phyloP scores from a whole-genome alignment of 306 rosid species.

The Hylodesmum podocarpum region DNA sequence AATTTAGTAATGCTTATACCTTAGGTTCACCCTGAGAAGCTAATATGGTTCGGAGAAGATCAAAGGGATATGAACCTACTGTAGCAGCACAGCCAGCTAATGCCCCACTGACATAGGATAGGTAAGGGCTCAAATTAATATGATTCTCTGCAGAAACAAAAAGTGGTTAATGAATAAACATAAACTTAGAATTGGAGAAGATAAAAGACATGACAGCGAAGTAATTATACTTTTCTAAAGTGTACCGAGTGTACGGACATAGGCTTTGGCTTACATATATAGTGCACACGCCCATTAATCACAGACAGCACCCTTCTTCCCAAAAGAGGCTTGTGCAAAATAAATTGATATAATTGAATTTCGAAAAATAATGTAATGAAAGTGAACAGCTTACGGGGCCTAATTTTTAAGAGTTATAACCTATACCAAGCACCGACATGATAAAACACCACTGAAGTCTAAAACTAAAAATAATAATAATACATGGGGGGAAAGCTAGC shows the following conservation, averaged over 20 bases:
- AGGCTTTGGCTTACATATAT: neutral
- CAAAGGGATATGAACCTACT: constrained; percentile 92
- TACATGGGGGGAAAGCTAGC: neutral
- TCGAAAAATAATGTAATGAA: neutral
- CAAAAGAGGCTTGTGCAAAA: neutral
- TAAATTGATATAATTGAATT: neutral
- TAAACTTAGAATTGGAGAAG: neutral
- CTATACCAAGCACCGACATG: neutral
- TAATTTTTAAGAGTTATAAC: neutral
- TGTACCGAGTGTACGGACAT: neutral
- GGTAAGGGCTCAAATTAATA: constrained; percentile 71
- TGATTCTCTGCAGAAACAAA: constrained; percentile 78
- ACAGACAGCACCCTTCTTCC: neutral
- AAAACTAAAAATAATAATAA: neutral
- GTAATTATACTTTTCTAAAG: neutral
- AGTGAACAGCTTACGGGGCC: neutral
- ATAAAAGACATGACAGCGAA: neutral
- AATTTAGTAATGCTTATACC: constrained; percentile 46
- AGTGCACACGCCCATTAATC: neutral
- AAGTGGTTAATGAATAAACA: constrained; percentile 21
- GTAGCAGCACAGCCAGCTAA: constrained; percentile 96
- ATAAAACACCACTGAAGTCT: constrained; percentile 5
- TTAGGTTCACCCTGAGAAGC: constrained; percentile 99
- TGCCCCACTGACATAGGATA: constrained; percentile 89
- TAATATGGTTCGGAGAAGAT: constrained; percentile 88